phyloP scores from a whole-genome alignment of 2,329 filamentous ascomycete species.

The Furcasterigmium sp. region DNA sequence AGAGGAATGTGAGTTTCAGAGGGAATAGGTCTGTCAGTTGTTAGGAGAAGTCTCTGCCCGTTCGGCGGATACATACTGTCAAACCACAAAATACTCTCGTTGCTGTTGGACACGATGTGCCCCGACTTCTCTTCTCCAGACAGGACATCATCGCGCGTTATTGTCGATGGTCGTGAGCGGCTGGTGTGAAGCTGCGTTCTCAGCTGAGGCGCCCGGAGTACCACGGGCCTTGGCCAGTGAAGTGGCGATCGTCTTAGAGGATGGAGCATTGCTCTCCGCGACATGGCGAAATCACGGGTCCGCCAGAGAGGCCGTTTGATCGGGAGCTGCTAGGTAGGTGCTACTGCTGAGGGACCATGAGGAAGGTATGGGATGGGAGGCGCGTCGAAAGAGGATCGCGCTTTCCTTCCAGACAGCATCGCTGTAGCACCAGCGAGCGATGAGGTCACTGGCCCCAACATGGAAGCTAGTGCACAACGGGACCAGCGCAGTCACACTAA shows the following conservation, averaged over 20 bases:
- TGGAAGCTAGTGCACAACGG: too few relatives aligned
- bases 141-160: too few relatives aligned
- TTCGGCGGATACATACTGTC: conserved; percentile 57
- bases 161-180: background rate
- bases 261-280: background rate
- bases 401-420: too few relatives aligned
- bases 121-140: conserved; percentile 64
- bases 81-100: conserved; percentile 84
- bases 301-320: too few relatives aligned
- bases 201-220: background rate
- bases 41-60: background rate
- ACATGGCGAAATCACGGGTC: too few relatives aligned
- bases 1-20: conserved; percentile 55
- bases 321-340: too few relatives aligned
- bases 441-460: too few relatives aligned
- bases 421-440: too few relatives aligned
- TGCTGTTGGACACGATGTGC: conserved; percentile 70
- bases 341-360: too few relatives aligned
- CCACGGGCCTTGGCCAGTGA: background rate
- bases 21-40: conserved; percentile 69
- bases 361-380: background rate
- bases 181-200: background rate
- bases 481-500: too few relatives aligned
- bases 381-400: too few relatives aligned
- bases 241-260: background rate